Evolutionary conservation across 192 early-diverging fungal species (phyloP), one percentile per base, ranked within the genome.

Genomic region (Backusella liffmaniae): DNA sequence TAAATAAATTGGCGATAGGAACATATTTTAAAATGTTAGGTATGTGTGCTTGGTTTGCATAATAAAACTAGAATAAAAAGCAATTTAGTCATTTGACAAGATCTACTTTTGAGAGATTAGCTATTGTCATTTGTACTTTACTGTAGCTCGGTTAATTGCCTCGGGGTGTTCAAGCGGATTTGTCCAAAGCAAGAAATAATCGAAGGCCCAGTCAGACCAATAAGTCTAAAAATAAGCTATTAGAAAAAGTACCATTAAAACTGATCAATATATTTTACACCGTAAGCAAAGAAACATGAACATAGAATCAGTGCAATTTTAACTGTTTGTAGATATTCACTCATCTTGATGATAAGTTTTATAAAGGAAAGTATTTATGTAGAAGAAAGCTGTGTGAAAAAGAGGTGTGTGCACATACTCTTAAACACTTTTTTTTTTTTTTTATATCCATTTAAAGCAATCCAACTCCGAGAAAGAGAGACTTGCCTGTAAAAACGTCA

Each of bases 171-270:
- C 67, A 23, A 67, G 67, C 1, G 73, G 72, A 32, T 79, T 73
- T 10, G 77, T 66, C 77, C 77, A 79, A 26, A 79, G 59, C 21
- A 79, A 46, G 41, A 70, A 79, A 29, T 79, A 79, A 23, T 79
- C 77, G 23, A 79, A 79, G 0, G 73, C 73, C 77, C 77, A 79
- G 36, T 79, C 77, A 39, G 77, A 66, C 77, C 77, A 79, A 41
- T 73, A 73, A 15, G 35, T 73, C 72, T 73, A 73, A 34, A 41
- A 26, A 15, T 49, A 49, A 32, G 32, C n/a, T 49, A 1, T 49
- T 49, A 49, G 46, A 49, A 7, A 0, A 49, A 49, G 37, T 34
- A 8, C 30, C 9, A 72, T 15, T 32, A 16, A 49, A 30, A 44
- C 12, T 3, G 3, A 18, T 34, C 15, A 12, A 30, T 49, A 18